These are phyloP conservation scores for Parastagonospora nodorum DNA, from an alignment of 2,329 filamentous ascomycete genomes.

Conservation along the genomic window DNA sequence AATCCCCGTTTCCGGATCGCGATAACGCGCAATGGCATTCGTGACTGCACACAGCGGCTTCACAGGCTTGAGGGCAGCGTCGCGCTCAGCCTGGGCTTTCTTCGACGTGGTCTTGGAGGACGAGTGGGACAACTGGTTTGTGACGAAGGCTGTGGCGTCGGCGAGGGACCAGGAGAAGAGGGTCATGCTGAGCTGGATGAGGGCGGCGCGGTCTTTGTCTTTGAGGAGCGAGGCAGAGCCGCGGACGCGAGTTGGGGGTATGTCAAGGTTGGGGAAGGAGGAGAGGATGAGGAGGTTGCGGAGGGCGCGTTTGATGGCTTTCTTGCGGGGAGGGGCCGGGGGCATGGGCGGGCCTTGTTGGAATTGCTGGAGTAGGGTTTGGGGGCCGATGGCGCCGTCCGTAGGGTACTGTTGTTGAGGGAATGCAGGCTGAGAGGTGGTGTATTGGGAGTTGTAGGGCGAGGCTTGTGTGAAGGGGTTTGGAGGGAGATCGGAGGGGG, in stretches of 20 bases:
- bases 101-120: conserved; percentile 47
- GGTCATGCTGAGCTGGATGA: conserved; percentile 59
- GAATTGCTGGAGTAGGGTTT: conserved; percentile 28
- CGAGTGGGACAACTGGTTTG: conserved; percentile 49
- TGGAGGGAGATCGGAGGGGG: conserved; percentile 24
- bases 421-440: conserved; percentile 27
- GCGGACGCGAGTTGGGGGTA: conserved; percentile 52
- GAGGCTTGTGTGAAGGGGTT: conserved; percentile 32
- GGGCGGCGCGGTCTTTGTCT: conserved; percentile 52
- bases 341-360: conserved; percentile 23
- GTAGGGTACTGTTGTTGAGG: conserved; percentile 26
- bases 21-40: conserved; percentile 77
- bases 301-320: conserved; percentile 56
- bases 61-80: conserved; percentile 37
- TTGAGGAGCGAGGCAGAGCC: conserved; percentile 50
- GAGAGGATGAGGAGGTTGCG: conserved; percentile 64
- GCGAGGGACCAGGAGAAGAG: conserved; percentile 40
- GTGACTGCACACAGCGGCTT: conserved; percentile 74
- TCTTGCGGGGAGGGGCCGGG: conserved; percentile 29
- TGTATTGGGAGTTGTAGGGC: conserved; percentile 21
- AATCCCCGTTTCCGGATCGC: conserved; percentile 82
- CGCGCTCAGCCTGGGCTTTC: conserved; percentile 41
- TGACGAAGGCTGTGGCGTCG: conserved; percentile 38
- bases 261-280: conserved; percentile 51
- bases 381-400: conserved; percentile 18